phyloP scores from a whole-genome alignment of 208 protist genomes.

The Angomonas deanei region DNA sequence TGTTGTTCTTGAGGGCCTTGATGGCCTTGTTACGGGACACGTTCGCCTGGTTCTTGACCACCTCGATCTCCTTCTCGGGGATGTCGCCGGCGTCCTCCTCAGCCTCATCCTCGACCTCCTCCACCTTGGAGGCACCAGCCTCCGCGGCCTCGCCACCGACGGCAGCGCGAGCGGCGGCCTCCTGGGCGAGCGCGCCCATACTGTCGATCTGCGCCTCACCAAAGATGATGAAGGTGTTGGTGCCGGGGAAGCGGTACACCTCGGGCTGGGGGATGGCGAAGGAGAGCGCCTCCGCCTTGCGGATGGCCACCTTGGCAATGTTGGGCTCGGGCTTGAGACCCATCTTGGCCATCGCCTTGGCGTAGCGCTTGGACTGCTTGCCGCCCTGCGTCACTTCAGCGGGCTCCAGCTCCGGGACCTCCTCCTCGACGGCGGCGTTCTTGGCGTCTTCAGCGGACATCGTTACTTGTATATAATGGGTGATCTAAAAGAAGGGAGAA shows the following conservation, averaged over 20 bases:
- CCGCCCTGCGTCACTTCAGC: conserved; percentile 58
- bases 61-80: conserved; percentile 82
- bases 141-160: conserved; percentile 27
- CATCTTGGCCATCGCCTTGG: conserved; percentile 96
- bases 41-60: conserved; percentile 75
- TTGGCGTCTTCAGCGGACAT: conserved; percentile 39
- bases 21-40: conserved; percentile 73
- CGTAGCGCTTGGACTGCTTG: conserved; percentile 92
- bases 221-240: conserved; percentile 97
- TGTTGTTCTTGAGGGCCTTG: conserved; percentile 81
- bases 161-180: conserved; percentile 62
- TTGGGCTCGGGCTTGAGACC: conserved; percentile 93
- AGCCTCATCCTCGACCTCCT: conserved; percentile 32
- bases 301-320: conserved; percentile 92
- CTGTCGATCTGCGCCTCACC: conserved; percentile 97
- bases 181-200: conserved; percentile 42
- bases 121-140: conserved; percentile 17
- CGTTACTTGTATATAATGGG: background rate
- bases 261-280: conserved; percentile 94
- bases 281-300: conserved; percentile 84
- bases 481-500: conserved; percentile 7
- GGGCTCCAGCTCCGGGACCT: conserved; percentile 69
- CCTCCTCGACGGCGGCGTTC: conserved; percentile 55
- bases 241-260: conserved; percentile 93
- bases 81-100: conserved; percentile 48